Evolutionary conservation across 2,329 filamentous ascomycete genomes (phyloP).

Genomic region (Calonectria ilicicola): DNA sequence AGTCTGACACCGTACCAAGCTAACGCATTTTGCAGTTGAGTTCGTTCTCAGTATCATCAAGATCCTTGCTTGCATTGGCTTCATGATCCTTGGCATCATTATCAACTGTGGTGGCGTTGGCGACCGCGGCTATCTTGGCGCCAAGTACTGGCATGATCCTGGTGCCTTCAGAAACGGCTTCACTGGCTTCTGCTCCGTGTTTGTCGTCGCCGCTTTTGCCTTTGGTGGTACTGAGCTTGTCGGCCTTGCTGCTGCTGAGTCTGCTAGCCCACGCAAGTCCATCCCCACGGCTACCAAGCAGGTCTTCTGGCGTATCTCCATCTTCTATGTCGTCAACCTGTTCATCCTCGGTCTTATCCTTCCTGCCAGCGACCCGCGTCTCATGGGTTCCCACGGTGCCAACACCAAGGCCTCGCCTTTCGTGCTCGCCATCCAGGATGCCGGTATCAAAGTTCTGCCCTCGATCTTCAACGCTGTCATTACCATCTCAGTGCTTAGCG

Average conservation of each 20-base stretch:
- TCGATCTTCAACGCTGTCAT: constrained; percentile 65
- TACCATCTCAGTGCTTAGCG: constrained; percentile 63
- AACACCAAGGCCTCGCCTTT: constrained; percentile 56
- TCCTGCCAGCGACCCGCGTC: constrained; percentile 49
- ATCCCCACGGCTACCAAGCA: constrained; percentile 85
- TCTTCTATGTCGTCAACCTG: constrained; percentile 60
- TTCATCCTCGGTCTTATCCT: constrained; percentile 59
- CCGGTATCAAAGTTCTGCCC: constrained; percentile 58
- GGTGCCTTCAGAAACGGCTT: constrained; percentile 74
- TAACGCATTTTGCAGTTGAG: constrained; percentile 46
- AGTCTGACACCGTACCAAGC: not conserved
- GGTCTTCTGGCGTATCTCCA: constrained; percentile 63
- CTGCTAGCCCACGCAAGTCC: constrained; percentile 72
- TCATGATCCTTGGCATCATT: constrained; percentile 69
- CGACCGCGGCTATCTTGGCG: constrained; percentile 53
- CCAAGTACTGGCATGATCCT: constrained; percentile 45
- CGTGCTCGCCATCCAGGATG: constrained; percentile 61
- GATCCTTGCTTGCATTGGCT: constrained; percentile 65
- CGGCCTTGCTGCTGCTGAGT: constrained; percentile 77
- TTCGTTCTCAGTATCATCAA: constrained; percentile 70
- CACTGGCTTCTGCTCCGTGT: constrained; percentile 75
- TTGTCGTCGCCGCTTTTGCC: constrained; percentile 75
- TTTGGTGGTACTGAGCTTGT: constrained; percentile 76
- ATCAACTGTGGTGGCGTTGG: constrained; percentile 66
- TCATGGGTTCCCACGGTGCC: constrained; percentile 47